Evolutionary conservation across 164 flowering plant species (phyloP).

Genomic region (Vitis labrusca): DNA sequence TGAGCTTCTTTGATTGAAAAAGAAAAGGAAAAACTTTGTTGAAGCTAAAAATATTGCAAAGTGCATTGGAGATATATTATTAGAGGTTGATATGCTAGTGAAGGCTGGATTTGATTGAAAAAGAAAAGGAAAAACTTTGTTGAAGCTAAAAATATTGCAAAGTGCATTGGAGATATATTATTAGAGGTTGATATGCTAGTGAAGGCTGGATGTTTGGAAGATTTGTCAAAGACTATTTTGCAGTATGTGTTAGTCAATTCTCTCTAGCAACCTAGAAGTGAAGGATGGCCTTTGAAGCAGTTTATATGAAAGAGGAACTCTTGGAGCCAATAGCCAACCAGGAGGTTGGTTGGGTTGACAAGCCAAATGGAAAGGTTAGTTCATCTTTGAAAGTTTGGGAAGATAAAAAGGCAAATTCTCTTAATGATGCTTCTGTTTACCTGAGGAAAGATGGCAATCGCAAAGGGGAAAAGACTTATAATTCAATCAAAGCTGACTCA

Average conservation of each 20-base stretch:
- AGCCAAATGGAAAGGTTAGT: slow-evolving; percentile 13
- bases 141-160: slow-evolving; percentile 56
- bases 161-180: not conserved
- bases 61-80: not conserved
- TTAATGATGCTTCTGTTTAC: slow-evolving; percentile 13
- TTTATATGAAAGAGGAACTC: slow-evolving; percentile 9
- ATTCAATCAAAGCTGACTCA: slow-evolving; percentile 15
- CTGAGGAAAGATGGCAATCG: slow-evolving; percentile 16
- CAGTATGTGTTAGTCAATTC: not conserved
- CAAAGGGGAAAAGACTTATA: slow-evolving; percentile 21
- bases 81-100: not conserved
- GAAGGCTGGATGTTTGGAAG: not conserved
- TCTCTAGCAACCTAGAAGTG: not conserved
- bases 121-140: slow-evolving; percentile 46
- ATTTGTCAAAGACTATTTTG: not conserved
- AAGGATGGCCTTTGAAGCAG: not conserved
- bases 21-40: slow-evolving; percentile 46
- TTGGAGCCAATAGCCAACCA: slow-evolving; percentile 5
- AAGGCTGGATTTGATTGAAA: slow-evolving; percentile 21
- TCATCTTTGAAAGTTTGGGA: slow-evolving; percentile 24
- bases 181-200: not conserved
- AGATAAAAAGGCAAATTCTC: slow-evolving; percentile 13
- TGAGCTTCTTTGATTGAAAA: slow-evolving; percentile 56
- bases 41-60: slow-evolving; percentile 57
- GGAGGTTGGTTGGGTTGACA: slow-evolving; percentile 20